Conservation (phyloP, 2,329 filamentous ascomycete genomes). For the Xylariaceae sp. region DNA sequence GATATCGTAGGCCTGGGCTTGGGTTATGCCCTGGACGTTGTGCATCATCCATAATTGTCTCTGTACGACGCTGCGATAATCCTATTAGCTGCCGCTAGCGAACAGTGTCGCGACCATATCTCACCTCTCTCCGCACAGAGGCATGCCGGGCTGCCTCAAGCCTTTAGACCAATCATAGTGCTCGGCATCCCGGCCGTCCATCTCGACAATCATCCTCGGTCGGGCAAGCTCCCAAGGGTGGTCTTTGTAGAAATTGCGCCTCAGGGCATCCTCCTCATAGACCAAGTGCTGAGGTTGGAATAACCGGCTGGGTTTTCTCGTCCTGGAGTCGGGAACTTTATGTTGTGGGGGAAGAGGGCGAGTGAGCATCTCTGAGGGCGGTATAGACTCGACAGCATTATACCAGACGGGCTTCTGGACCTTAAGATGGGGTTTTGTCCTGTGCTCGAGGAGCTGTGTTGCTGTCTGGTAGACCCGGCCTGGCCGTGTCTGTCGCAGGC, state of each 20-base stretch:
- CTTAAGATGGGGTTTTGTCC: slow-evolving; percentile 28
- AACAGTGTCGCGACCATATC: background rate
- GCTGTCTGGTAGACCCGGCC: slow-evolving; percentile 44
- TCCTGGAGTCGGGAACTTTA: slow-evolving; percentile 40
- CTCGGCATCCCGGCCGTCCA: slow-evolving; percentile 77
- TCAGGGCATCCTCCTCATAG: slow-evolving; percentile 81
- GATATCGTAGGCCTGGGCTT: slow-evolving; percentile 74
- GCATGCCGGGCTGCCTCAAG: slow-evolving; percentile 70
- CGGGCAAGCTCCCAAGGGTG: slow-evolving; percentile 97
- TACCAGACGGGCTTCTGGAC: slow-evolving; percentile 47
- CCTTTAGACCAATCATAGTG: slow-evolving; percentile 75
- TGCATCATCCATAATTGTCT: slow-evolving; percentile 84
- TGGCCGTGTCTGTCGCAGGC: slow-evolving; percentile 35
- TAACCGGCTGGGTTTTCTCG: slow-evolving; percentile 67
- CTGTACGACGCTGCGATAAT: slow-evolving; percentile 73
- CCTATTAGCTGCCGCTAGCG: background rate
- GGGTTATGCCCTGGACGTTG: slow-evolving; percentile 54
- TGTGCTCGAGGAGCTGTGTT: slow-evolving; percentile 35
- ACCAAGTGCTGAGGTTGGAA: slow-evolving; percentile 76
- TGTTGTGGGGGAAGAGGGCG: slow-evolving; percentile 52
- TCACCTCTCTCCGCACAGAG: slow-evolving; percentile 81
- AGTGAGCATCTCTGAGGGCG: slow-evolving; percentile 57
- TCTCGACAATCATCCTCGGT: slow-evolving; percentile 79
- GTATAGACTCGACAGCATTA: slow-evolving; percentile 49
- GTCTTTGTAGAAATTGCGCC: slow-evolving; percentile 81